Evolutionary conservation across 345 rosid species (phyloP), one percentile per base, ranked within the genome.

Genomic region (Camelina laxa): DNA sequence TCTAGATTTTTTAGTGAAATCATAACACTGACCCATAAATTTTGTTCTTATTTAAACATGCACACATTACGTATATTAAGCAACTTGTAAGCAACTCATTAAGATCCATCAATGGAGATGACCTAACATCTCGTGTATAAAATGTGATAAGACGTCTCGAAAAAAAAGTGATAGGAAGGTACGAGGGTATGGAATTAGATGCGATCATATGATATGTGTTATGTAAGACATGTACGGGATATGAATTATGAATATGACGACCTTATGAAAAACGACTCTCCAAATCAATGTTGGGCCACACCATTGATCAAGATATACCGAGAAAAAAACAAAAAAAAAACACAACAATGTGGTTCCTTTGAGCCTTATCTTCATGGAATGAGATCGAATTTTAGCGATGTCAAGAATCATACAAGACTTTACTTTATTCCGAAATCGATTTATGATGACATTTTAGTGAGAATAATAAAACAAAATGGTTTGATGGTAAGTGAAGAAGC

Each of bases 301-400:
- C 31, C 20, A 14, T 19, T 24, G 15, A 59, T 75, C 38, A 35
- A 38, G 9, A 45, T 21, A 64, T 11, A 47, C 21, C 5, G 21
- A 27, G 30, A n/a, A 33, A 4, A 47, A 24, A 55, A 31, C n/a
- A n/a, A 38, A 9, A 10, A 7, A 16, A 16, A 36, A 0, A 41
- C 16, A 10, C 9, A 59, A 21, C 15, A 39, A 21, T 9, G 8
- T 42, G 30, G 79, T 69, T 69, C n/a, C 47, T 55, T 45, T 55
- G 39, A 62, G 57, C 31, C 56, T 55, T 55, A 55, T 69, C 75
- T 17, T 76, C 65, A 67, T 76, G 75, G 75, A 76, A 69, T 76
- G 33, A 62, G 17, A 76, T 76, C 65, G 27, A 54, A 69, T 6
- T 53, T 61, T 22, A 35, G 35, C 21, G 5, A 44, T 70, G 65